A percentile compares a stretch with the other conserved stretches of the same genome.
phyloP scores from a whole-genome alignment of 2,329 filamentous ascomycete species.

The Fusarium sp. region DNA sequence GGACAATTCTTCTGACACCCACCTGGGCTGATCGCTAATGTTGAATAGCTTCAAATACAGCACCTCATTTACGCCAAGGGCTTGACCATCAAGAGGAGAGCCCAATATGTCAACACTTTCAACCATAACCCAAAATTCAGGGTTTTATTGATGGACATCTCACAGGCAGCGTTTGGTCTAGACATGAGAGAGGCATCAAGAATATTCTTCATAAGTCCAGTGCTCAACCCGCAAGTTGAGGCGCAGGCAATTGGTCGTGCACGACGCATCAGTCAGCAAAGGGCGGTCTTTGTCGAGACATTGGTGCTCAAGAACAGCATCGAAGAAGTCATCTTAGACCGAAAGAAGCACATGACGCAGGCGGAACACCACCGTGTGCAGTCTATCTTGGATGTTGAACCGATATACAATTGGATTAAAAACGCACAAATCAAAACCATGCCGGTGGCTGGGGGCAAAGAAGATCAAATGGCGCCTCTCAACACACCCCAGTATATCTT shows the following conservation, averaged over 20 bases:
- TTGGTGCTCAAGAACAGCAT: slow-evolving; percentile 83
- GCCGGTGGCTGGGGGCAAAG: slow-evolving; percentile 48
- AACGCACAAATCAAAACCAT: slow-evolving; percentile 60
- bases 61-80: slow-evolving; percentile 76
- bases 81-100: slow-evolving; percentile 70
- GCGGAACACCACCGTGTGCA: slow-evolving; percentile 68
- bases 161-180: slow-evolving; percentile 86
- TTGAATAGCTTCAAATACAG: slow-evolving; percentile 63
- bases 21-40: slow-evolving; percentile 13
- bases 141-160: slow-evolving; percentile 91
- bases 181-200: slow-evolving; percentile 86
- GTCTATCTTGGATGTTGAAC: slow-evolving; percentile 67
- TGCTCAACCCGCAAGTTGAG: slow-evolving; percentile 86
- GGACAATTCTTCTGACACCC: too few species aligned
- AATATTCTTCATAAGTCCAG: slow-evolving; percentile 90
- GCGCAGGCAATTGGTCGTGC: slow-evolving; percentile 93
- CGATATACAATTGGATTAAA: slow-evolving; percentile 70
- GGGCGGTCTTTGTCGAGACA: slow-evolving; percentile 85
- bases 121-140: slow-evolving; percentile 76
- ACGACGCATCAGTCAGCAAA: slow-evolving; percentile 85
- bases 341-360: slow-evolving; percentile 79
- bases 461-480: slow-evolving; percentile 63
- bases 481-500: slow-evolving; percentile 62
- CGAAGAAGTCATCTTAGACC: slow-evolving; percentile 84
- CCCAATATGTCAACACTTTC: slow-evolving; percentile 83